Evolutionary conservation across 2,329 filamentous ascomycete species (phyloP).

Genomic region (Ophiostoma montium): DNA sequence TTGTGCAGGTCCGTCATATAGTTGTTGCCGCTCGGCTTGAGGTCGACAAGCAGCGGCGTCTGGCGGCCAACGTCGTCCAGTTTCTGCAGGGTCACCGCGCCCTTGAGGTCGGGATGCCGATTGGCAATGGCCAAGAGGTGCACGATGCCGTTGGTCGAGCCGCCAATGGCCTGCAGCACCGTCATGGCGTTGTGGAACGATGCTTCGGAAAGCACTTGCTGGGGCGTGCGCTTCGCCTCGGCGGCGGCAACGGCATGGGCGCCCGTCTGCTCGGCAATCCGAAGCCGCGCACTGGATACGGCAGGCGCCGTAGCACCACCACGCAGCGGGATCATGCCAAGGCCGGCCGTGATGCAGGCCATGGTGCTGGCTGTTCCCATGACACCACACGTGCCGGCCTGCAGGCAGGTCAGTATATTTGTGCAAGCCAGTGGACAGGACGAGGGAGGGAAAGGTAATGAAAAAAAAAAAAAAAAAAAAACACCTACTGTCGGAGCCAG

Average conservation of each 20-base stretch:
- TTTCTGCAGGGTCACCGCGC: constrained; percentile 33
- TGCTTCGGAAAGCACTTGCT: constrained; percentile 55
- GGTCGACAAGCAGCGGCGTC: constrained; percentile 69
- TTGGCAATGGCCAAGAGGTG: constrained; percentile 77
- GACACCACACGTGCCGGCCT: constrained; percentile 66
- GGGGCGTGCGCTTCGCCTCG: constrained; percentile 53
- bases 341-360: constrained; percentile 68
- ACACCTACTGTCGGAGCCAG: constrained; percentile 46
- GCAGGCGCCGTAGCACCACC: constrained; percentile 68
- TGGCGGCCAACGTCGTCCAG: constrained; percentile 63
- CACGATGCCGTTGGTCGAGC: constrained; percentile 73
- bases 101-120: constrained; percentile 52
- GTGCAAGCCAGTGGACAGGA: not conserved
- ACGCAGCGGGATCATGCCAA: constrained; percentile 61
- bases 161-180: constrained; percentile 69
- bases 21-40: constrained; percentile 76
- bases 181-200: constrained; percentile 77
- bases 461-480: too few relatives aligned
- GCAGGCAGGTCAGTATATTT: not conserved
- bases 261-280: constrained; percentile 62
- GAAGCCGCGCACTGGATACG: constrained; percentile 61
- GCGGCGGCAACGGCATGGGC: constrained; percentile 54
- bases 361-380: constrained; percentile 92
- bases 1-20: constrained; percentile 87
- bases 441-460: too few relatives aligned